Evolutionary conservation across 1,284 basidiomycete genomes (phyloP).

Genomic region (Rhodotorula sp.): DNA sequence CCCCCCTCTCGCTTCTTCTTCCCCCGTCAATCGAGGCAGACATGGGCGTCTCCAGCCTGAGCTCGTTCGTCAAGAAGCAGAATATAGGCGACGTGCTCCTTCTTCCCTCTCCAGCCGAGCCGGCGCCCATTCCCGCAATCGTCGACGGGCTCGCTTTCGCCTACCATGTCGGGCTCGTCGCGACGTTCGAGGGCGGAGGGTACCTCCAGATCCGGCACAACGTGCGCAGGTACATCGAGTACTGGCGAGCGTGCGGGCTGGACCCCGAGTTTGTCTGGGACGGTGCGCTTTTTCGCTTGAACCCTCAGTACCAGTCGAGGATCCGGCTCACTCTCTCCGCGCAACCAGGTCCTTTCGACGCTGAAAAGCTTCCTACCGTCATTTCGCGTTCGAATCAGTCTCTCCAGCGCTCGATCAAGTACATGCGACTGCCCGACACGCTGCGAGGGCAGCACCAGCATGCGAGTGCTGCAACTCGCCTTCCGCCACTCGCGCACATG

Average conservation of each 20-base stretch:
- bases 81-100: slow-evolving; percentile 10
- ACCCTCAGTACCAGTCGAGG: neutral
- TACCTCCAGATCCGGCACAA: slow-evolving; percentile 13
- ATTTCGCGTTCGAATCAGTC: slow-evolving; percentile 26
- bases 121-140: slow-evolving; percentile 2
- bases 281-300: slow-evolving; percentile 16
- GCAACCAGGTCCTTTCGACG: slow-evolving; percentile 27
- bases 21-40: neutral
- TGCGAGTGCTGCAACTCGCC: slow-evolving; percentile 3
- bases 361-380: slow-evolving; percentile 31
- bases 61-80: slow-evolving; percentile 30
- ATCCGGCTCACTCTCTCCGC: neutral
- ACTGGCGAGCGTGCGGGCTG: slow-evolving; percentile 23
- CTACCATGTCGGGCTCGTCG: slow-evolving; percentile 25
- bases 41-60: slow-evolving; percentile 41
- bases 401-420: slow-evolving; percentile 26
- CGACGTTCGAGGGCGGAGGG: slow-evolving; percentile 31
- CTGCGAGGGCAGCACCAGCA: neutral
- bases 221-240: slow-evolving; percentile 21
- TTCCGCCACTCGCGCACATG: slow-evolving; percentile 30
- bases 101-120: neutral
- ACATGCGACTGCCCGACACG: slow-evolving; percentile 23
- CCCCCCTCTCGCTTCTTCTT: neutral
- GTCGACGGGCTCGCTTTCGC: slow-evolving; percentile 34
- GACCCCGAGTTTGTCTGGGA: slow-evolving; percentile 41